Evolutionary conservation across 2,329 filamentous ascomycete genomes (phyloP), one percentile per base, ranked within the genome.

Genomic region (Cercospora brassicicola): DNA sequence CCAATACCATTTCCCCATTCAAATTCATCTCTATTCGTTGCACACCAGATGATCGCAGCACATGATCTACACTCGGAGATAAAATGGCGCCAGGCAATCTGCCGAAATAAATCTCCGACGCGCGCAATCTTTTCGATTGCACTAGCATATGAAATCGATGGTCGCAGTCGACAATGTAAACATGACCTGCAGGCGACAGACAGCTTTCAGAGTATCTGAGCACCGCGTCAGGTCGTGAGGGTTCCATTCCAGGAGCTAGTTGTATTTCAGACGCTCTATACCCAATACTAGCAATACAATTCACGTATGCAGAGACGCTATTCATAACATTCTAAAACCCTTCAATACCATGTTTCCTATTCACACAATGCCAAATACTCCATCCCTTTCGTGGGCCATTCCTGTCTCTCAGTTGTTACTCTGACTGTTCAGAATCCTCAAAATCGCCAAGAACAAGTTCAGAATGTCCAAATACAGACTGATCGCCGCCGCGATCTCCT

Each of bases 371-470:
- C 33, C 33, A 15, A 5, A 36, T 36, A 36, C 33, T 36, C 33
- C 33, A 13, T 36, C 33, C 11, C 33, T 36, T 36, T 6, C 33
- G 33, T 36, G 33, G 11, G 11, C 11, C 33, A 6, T 36, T 36
- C 33, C 33, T 36, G 33, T 36, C 2, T 26, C 23, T 64, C 89
- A 98, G 86, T 97, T 96, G 82, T 96, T 94, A 78, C 89, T 90
- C 85, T 97, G 92, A 84, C 91, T 96, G 85, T 99, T 99, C 77
- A 99, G 85, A 75, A 99, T 98, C 77, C 95, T 88, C 77, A 99
- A 85, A 77, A 99, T 99, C 63, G 93, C 91, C 73, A 99, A 85
- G 88, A 99, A 99, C 73, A 99, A 82, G 86, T 99, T 99, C 36
- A 74, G 53, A 13, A 74, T 66, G 36, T 75, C 73, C 60, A 99